phyloP scores from a whole-genome alignment of 225 moss, liverwort and hornwort genomes.

The Climacium dendroides region DNA sequence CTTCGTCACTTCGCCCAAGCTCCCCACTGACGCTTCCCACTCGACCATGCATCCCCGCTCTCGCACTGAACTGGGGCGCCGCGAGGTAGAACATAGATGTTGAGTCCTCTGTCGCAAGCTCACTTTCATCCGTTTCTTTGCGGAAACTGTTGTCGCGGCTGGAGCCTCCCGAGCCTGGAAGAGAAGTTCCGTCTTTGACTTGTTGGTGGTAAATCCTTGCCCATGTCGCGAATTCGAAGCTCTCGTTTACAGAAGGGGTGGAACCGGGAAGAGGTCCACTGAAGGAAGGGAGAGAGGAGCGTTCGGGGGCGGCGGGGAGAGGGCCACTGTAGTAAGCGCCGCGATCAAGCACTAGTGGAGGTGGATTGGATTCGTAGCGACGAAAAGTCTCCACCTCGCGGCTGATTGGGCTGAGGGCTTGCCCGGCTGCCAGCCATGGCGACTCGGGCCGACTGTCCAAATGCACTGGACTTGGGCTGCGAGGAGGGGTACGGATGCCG shows the following conservation, averaged over 20 bases:
- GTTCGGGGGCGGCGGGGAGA: neutral
- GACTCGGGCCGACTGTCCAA: neutral
- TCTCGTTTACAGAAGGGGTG: neutral
- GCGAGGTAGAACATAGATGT: neutral
- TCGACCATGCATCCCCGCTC: neutral
- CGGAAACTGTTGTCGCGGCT: neutral
- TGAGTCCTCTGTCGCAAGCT: neutral
- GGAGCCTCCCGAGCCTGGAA: slow-evolving; percentile 3
- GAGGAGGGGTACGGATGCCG: slow-evolving; percentile 17
- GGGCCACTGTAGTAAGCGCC: slow-evolving; percentile 26
- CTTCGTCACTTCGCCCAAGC: neutral
- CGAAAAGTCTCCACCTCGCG: neutral
- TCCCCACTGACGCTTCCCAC: slow-evolving; percentile 29
- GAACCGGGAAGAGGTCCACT: slow-evolving; percentile 12
- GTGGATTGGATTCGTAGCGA: neutral
- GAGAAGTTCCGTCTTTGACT: neutral
- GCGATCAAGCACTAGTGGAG: neutral
- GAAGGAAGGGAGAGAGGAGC: neutral
- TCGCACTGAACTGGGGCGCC: neutral
- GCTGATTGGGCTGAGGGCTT: neutral
- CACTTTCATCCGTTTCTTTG: neutral
- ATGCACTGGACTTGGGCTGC: neutral
- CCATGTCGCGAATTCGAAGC: slow-evolving; percentile 4
- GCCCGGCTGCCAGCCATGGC: slow-evolving; percentile 12
- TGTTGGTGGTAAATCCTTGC: slow-evolving; percentile 16